These are phyloP conservation scores for Xylaria hypoxylon DNA, from an alignment of 2,329 filamentous ascomycete species.

Conservation along the genomic window DNA sequence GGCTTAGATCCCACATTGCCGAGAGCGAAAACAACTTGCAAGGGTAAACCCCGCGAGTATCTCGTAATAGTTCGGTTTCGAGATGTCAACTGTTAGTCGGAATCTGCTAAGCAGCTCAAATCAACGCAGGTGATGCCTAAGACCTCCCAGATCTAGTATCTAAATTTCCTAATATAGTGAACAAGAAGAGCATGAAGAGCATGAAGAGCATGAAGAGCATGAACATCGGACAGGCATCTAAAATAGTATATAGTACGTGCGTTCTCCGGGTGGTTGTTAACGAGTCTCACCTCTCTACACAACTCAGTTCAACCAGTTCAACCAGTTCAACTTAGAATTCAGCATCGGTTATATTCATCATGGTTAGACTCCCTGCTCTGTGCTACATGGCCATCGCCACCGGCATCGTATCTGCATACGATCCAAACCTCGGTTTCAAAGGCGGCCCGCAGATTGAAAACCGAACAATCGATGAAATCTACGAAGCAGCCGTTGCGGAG, in stretches of 20 bases:
- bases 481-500: conserved; percentile 31
- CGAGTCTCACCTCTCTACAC: neutral
- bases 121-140: conserved; percentile 1
- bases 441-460: conserved; percentile 27
- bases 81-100: conserved; percentile 17
- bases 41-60: neutral
- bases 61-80: neutral
- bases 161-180: neutral
- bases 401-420: conserved; percentile 15
- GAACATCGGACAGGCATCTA: neutral
- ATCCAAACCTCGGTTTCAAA: conserved; percentile 23
- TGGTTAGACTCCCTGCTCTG: conserved; percentile 16
- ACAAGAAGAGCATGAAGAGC: neutral
- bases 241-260: conserved; percentile 7
- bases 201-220: neutral
- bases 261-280: neutral
- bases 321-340: neutral
- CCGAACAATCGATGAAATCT: conserved; percentile 35
- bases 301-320: neutral
- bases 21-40: conserved; percentile 2
- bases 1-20: conserved; percentile 5
- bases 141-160: neutral
- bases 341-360: neutral
- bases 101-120: conserved; percentile 13
- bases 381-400: neutral